Evolutionary conservation across 2,329 filamentous ascomycete species (phyloP), one percentile per base, ranked within the genome.

Genomic region (Pyrenophora teres): DNA sequence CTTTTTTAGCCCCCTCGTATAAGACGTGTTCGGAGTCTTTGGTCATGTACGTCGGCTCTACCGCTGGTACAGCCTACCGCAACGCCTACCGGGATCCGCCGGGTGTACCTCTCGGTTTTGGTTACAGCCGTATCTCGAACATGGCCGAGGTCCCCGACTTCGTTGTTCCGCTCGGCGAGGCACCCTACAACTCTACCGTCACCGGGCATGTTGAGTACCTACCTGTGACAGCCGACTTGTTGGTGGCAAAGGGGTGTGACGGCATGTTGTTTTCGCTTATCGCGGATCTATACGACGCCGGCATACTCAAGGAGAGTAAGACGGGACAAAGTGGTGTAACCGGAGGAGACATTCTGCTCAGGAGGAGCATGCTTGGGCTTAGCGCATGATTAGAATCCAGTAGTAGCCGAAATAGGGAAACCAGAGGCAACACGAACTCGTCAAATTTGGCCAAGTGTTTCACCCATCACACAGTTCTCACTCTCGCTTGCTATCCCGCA

Each of bases 241-340:
- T 87, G 70, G 83, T 78, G 0, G 80, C 82, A 0, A 81, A 79
- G 56, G 83, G 84, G 0, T 87, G 85, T 55, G 85, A 87, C 68
- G 81, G 81, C 0, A 76, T 86, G 73, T 60, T 87, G 21, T 81
- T 81, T 36, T 77, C 76, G 37, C 65, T 87, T 42, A 80, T 83
- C 2, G 71, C 78, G 42, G 80, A 82, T 36, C 54, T 87, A 49
- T 75, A 80, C 1, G 69, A 69, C 21, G 77, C 74, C 13, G 82
- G 82, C 0, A 74, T 84, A 3, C 16, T 85, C 36, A 74, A 72
- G 40, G 59, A 75, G 3, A 80, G 78, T 2, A 66, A 74, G 62
- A 68, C 76, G 2, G 82, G 82, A 1, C 62, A 63, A 44, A 76
- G 72, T 55, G 69, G 63, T 23, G 63, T 74, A n/a, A 68, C 61